A percentile compares a stretch with the other conserved stretches of the same genome.
These are phyloP conservation scores for Podospora bellae-mahoneyi DNA, from an alignment of 495 filamentous ascomycete genomes.

Conservation along the genomic window DNA sequence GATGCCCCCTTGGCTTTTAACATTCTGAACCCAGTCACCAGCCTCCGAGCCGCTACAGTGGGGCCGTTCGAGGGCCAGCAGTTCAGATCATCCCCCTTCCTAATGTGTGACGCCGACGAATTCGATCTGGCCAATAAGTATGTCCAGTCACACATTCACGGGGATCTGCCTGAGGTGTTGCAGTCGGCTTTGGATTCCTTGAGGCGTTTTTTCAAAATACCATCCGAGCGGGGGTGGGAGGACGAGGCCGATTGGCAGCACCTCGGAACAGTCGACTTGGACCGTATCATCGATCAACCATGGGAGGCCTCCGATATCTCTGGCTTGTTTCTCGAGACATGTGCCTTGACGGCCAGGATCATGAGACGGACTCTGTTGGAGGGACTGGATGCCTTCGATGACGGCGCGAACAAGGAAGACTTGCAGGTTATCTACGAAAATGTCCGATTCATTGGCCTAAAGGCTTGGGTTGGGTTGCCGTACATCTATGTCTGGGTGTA, in stretches of 20 bases:
- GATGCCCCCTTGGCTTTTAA: constrained; percentile 13
- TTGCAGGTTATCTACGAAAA: constrained; percentile 7
- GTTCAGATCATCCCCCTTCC: constrained; percentile 8
- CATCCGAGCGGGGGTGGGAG: not conserved
- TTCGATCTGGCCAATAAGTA: constrained; percentile 6
- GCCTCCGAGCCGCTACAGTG: not conserved
- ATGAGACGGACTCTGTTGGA: constrained; percentile 7
- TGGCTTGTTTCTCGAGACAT: constrained; percentile 12
- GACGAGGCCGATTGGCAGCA: not conserved
- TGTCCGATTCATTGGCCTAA: constrained; percentile 11
- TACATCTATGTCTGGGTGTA: constrained; percentile 22
- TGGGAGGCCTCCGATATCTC: not conserved
- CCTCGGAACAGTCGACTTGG: not conserved
- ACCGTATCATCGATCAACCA: constrained; percentile 7
- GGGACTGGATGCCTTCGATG: constrained; percentile 5
- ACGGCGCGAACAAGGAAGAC: constrained; percentile 4
- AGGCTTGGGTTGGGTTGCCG: constrained; percentile 14
- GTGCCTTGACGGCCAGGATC: constrained; percentile 13
- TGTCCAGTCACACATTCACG: constrained; percentile 5
- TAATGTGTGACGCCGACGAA: constrained; percentile 8
- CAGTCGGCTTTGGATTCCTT: not conserved
- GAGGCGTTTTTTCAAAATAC: constrained; percentile 1
- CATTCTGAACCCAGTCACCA: not conserved
- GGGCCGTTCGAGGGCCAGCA: constrained; percentile 8
- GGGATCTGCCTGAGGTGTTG: not conserved